Evolutionary conservation across 2,329 filamentous ascomycete species (phyloP).

Genomic region (Spiromastix sp.): DNA sequence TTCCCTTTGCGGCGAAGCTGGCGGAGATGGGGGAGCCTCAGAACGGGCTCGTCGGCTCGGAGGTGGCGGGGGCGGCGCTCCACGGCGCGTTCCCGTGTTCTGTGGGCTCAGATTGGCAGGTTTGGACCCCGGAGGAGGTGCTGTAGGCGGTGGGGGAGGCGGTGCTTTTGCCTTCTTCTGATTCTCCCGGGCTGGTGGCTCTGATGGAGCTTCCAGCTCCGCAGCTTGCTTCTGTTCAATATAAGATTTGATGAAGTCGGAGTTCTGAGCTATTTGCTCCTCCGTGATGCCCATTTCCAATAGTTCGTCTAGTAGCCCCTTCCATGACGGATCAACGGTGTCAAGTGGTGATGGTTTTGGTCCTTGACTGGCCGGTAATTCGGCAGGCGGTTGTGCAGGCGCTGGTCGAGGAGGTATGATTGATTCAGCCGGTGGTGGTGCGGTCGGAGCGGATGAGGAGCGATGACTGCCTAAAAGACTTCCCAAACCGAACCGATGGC

Average conservation of each 20-base stretch:
- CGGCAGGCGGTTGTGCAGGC: slow-evolving; percentile 15
- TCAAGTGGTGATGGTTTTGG: slow-evolving; percentile 35
- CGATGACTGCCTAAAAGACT: slow-evolving; percentile 40
- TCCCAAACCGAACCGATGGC: slow-evolving; percentile 42
- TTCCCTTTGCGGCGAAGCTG: slow-evolving; percentile 40
- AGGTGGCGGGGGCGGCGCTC: slow-evolving; percentile 51
- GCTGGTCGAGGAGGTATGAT: slow-evolving; percentile 36
- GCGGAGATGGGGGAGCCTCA: slow-evolving; percentile 26
- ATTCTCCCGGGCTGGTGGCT: slow-evolving; percentile 31
- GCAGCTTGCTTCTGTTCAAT: slow-evolving; percentile 53
- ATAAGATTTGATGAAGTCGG: slow-evolving; percentile 58
- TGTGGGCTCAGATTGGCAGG: slow-evolving; percentile 47
- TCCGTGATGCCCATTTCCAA: slow-evolving; percentile 57
- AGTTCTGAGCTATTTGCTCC: slow-evolving; percentile 56
- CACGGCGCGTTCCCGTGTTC: slow-evolving; percentile 48
- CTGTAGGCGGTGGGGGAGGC: slow-evolving; percentile 52
- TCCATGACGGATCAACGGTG: slow-evolving; percentile 51
- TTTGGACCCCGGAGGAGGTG: slow-evolving; percentile 29
- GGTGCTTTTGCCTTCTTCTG: slow-evolving; percentile 44
- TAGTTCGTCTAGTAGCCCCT: slow-evolving; percentile 51
- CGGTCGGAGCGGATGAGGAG: slow-evolving; percentile 31
- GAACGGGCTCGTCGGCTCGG: slow-evolving; percentile 34
- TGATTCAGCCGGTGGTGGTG: slow-evolving; percentile 31
- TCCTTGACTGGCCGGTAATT: slow-evolving; percentile 25
- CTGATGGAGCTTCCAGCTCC: slow-evolving; percentile 31